A percentile compares a stretch with the other conserved stretches of the same genome.
Conservation (phyloP, 1,284 basidiomycete species). For the Cerioporus squamosus region DNA sequence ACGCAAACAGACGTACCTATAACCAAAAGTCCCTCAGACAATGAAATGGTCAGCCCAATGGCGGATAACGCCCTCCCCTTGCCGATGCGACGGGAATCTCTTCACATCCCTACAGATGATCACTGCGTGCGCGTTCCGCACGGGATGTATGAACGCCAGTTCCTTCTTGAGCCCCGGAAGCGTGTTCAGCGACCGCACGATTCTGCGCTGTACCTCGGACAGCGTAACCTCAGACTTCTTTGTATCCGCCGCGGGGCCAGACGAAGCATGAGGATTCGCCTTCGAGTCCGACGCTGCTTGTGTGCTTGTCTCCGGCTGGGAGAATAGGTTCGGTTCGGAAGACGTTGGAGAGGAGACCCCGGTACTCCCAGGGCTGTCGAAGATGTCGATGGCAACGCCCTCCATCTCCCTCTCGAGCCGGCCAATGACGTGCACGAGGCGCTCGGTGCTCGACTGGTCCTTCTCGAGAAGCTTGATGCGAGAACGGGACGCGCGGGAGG, state of each 20-base stretch:
- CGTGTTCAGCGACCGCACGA: conserved; percentile 59
- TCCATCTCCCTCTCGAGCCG: conserved; percentile 64
- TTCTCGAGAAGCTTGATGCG: conserved; percentile 67
- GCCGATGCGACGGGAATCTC: conserved; percentile 56
- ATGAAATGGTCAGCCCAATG: conserved; percentile 76
- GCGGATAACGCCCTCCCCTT: conserved; percentile 64
- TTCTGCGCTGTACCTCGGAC: conserved; percentile 55
- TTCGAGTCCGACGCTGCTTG: neutral
- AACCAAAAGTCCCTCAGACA: neutral
- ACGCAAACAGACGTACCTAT: too few species aligned
- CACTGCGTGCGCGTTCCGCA: conserved; percentile 68
- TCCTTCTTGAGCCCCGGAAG: conserved; percentile 72
- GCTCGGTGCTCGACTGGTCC: conserved; percentile 43
- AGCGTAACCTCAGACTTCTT: conserved; percentile 45
- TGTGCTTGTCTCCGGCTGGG: neutral
- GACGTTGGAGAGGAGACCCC: neutral
- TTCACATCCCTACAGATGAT: conserved; percentile 71
- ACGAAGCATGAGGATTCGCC: too few species aligned
- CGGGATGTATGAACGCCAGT: conserved; percentile 59
- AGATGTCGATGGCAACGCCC: conserved; percentile 51
- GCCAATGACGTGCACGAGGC: conserved; percentile 58
- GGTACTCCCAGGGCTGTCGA: conserved; percentile 33
- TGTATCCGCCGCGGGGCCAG: neutral
- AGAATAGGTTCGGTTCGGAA: conserved; percentile 1
- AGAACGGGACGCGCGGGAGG: conserved; percentile 56